Percentiles rank a stretch among this genome's conserved stretches.
These are phyloP conservation scores for Trametes versicolor DNA, from an alignment of 1,284 basidiomycete genomes.

Conservation along the genomic window DNA sequence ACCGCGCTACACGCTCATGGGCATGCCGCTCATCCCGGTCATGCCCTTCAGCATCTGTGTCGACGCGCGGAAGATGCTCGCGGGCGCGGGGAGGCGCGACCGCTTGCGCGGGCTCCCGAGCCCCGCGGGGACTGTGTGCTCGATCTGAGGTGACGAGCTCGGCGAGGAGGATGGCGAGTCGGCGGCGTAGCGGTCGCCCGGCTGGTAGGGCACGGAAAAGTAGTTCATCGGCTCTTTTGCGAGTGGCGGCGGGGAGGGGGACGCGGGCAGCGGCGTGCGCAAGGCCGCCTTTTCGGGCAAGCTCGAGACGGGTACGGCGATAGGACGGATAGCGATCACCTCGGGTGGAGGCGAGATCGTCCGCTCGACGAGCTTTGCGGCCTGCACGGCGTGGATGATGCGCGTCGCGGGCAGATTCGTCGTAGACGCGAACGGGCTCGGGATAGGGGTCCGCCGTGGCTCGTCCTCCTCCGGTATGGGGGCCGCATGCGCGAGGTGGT, in stretches of 20 bases:
- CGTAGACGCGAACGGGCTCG: slow-evolving; percentile 48
- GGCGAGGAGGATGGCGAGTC: slow-evolving; percentile 27
- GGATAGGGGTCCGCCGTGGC: slow-evolving; percentile 48
- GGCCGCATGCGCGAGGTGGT: slow-evolving; percentile 23
- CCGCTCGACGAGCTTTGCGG: slow-evolving; percentile 1
- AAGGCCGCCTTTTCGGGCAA: slow-evolving; percentile 15
- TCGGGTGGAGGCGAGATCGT: neutral
- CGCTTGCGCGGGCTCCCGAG: slow-evolving; percentile 18
- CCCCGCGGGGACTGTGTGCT: slow-evolving; percentile 12
- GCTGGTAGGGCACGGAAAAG: slow-evolving; percentile 13
- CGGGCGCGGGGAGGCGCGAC: slow-evolving; percentile 31
- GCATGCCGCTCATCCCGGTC: slow-evolving; percentile 25
- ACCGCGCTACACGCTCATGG: slow-evolving; percentile 22
- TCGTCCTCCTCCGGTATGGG: slow-evolving; percentile 60
- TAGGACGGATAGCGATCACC: neutral
- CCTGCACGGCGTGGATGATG: slow-evolving; percentile 6
- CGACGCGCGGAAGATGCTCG: slow-evolving; percentile 37
- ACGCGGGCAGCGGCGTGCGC: slow-evolving; percentile 21
- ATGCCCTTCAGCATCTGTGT: slow-evolving; percentile 58
- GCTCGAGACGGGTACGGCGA: neutral
- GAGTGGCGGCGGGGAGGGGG: slow-evolving; percentile 4
- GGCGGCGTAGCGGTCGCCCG: neutral
- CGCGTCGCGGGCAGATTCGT: slow-evolving; percentile 41
- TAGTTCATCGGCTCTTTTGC: slow-evolving; percentile 18
- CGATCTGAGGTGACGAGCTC: slow-evolving; percentile 25